These are phyloP conservation scores for Exophiala bonariae DNA, from an alignment of 2,329 filamentous ascomycete genomes.

Conservation along the genomic window DNA sequence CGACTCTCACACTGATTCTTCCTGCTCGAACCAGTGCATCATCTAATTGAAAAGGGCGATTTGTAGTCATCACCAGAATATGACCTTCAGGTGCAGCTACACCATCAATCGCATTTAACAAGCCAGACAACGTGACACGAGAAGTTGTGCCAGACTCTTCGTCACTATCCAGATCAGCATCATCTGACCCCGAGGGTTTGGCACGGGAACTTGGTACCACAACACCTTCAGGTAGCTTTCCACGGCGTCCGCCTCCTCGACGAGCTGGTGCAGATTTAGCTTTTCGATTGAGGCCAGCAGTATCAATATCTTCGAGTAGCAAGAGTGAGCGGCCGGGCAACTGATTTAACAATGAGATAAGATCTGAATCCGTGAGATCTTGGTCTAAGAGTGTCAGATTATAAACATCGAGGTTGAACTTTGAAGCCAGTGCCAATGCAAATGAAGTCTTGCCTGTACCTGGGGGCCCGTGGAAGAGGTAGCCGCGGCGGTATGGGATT, in stretches of 20 bases:
- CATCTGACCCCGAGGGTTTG: background rate
- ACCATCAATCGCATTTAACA: slow-evolving; percentile 81
- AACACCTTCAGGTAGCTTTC: background rate
- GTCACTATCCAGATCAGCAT: slow-evolving; percentile 5
- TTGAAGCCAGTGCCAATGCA: slow-evolving; percentile 65
- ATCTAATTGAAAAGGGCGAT: slow-evolving; percentile 71
- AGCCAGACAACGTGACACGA: slow-evolving; percentile 70
- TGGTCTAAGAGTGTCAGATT: slow-evolving; percentile 62
- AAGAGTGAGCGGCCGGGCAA: slow-evolving; percentile 66
- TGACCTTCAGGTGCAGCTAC: slow-evolving; percentile 77
- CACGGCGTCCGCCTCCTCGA: background rate
- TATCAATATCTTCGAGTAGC: slow-evolving; percentile 69
- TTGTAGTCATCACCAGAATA: slow-evolving; percentile 82
- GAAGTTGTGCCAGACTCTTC: slow-evolving; percentile 4
- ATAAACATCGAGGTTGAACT: slow-evolving; percentile 67
- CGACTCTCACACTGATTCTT: slow-evolving; percentile 68
- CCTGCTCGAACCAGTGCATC: slow-evolving; percentile 72
- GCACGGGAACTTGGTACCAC: background rate
- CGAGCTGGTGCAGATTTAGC: background rate
- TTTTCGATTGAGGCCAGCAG: slow-evolving; percentile 52
- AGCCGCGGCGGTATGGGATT: slow-evolving; percentile 74
- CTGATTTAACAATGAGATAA: slow-evolving; percentile 59
- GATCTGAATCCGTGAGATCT: slow-evolving; percentile 62
- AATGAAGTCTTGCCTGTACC: slow-evolving; percentile 75
- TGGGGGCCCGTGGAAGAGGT: slow-evolving; percentile 74